Base-by-base conservation (phyloP, 768 basidiomycete species). In the Boletus fagicola region DNA sequence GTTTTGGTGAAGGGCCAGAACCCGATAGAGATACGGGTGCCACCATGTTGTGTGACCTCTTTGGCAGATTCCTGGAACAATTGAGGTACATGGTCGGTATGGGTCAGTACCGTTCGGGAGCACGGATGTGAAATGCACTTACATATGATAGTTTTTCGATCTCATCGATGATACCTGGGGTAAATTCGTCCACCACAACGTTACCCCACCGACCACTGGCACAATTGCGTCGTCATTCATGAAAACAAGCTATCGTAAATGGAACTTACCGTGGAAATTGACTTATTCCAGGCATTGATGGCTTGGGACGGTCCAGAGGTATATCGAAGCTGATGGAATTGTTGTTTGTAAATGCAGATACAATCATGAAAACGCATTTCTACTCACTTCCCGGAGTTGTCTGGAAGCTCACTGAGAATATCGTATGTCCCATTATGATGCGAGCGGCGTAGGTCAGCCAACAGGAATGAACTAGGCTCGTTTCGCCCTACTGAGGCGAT, bases 121-220 rank as follows among this genome's bases (percentile, higher is more conserved):
- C 8, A 16, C 16, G 36, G 12, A 24, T 13, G 2, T 8, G 2
- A 7, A 43, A 13, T 35, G n/a, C 12, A 43, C 55, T 50, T 39
- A 49, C 62, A 18, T 4, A 28, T 5, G 28, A 28, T 7, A 28
- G 28, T 28, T 28, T 28, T 28, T 28, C 28, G 28, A 28, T 28
- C 28, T 28, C 28, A 28, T 28, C 28, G 28, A 28, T 28, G 28
- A 28, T 28, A 28, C 28, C 35, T 43, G 26, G 30, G 30, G 55
- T 65, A 39, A 51, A 65, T n/a, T 63, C 35, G 28, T 62, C 54
- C 31, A 58, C 60, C 53, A 62, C 47, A 2, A 65, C 61, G 3
- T 56, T 65, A 1, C 63, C 63, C 59, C 63, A 65, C 12, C 61
- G 62, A 28, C 62, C 62, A 22, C 61, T 62, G 31, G n/a, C 18